Evolutionary conservation across 305 asterid genomes (phyloP), one percentile per base, ranked within the genome.

Genomic region (Solanum hybrid): DNA sequence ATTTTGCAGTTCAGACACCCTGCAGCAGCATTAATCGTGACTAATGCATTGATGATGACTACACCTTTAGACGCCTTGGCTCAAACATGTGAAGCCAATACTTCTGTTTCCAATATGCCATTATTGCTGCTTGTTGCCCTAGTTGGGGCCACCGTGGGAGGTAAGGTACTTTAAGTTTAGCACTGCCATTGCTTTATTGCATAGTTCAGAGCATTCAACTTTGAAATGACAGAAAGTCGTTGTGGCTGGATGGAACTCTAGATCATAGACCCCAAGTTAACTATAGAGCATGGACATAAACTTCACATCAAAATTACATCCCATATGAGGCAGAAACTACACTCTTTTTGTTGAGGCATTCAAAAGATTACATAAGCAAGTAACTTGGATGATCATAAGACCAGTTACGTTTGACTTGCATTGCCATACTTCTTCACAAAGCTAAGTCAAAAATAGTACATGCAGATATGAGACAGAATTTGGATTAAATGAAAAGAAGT

Each of bases 111-210:
- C 82, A 85, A 93, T 90, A 94, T 94, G 98, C 97, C 98, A 1
- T 90, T 95, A 95, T 92, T 95, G 88, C 95, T 95, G 78, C 77
- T 94, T 36, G 95, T 95, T 91, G 92, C 98, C 89, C 94, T 95
- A 64, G 17, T 95, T 35, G 98, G 98, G 85, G 97, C 98, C 86
- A 93, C 98, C 1, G 98, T 95, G 27, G 98, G 98, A 91, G 97
- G 98, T 95, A 92, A 35, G 90, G 86, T 66, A 45, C 90, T 81
- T 71, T 11, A 81, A 9, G 64, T 79, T 86, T 40, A n/a, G 71
- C 45, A 77, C 81, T 84, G 45, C 32, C 29, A 60, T 38, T 86
- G 22, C 84, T 29, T 88, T 37, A 73, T 60, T 69, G 75, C 75
- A 31, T 45, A 17, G 5, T 82, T 45, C 3, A 19, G 87, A 36